Conservation (phyloP, 2,329 filamentous ascomycete species). For the Stachybotrys chartarum region DNA sequence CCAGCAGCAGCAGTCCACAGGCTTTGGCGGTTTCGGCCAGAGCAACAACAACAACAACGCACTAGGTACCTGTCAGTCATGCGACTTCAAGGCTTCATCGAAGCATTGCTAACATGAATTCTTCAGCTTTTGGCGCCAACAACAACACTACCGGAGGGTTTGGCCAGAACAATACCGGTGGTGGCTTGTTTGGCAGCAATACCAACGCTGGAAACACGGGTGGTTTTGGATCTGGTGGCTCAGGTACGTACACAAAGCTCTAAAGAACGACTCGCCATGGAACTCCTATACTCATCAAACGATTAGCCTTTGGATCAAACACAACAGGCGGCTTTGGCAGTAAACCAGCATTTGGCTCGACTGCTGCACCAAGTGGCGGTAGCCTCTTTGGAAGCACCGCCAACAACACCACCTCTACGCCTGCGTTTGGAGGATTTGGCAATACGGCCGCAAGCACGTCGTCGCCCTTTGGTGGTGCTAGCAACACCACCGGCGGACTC, state of each 20-base stretch:
- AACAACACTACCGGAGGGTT: constrained; percentile 31
- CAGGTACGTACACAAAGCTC: constrained; percentile 4
- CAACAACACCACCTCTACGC: constrained; percentile 25
- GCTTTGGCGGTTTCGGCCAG: constrained; percentile 47
- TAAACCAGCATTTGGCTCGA: constrained; percentile 47
- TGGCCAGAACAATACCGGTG: constrained; percentile 28
- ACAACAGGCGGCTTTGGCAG: constrained; percentile 28
- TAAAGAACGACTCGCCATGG: neutral
- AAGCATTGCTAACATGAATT: neutral
- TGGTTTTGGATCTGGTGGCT: constrained; percentile 29
- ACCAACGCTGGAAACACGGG: constrained; percentile 17
- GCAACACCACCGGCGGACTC: constrained; percentile 33
- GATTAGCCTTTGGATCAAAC: constrained; percentile 30
- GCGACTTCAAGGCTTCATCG: constrained; percentile 4
- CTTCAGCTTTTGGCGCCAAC: constrained; percentile 24
- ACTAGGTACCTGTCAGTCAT: constrained; percentile 41
- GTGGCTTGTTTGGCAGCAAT: constrained; percentile 37
- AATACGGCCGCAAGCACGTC: constrained; percentile 23
- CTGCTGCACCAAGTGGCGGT: constrained; percentile 29
- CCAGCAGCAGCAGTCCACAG: constrained; percentile 3
- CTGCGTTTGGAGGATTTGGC: constrained; percentile 33
- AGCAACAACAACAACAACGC: constrained; percentile 35
- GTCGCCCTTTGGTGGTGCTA: constrained; percentile 30
- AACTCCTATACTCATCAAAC: neutral
- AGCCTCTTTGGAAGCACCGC: constrained; percentile 38